Evolutionary conservation across 1,284 basidiomycete species (phyloP), one percentile per base, ranked within the genome.

Genomic region (Tilletia setariae): DNA sequence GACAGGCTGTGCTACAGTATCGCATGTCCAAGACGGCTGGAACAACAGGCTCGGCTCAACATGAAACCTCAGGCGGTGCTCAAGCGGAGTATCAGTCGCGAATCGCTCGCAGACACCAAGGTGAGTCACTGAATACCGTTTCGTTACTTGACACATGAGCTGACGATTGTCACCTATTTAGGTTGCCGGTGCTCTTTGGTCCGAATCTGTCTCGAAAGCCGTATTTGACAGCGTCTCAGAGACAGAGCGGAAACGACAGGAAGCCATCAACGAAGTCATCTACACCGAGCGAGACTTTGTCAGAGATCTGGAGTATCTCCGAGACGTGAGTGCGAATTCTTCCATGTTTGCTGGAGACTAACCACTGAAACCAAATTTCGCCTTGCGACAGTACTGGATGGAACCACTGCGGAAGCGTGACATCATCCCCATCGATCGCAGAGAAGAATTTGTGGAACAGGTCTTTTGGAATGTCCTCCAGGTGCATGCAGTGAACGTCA

Each of bases 391-490:
- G 51, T 72, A 68, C 46, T 99, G 96, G 96, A 89, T 97, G 70
- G 91, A 91, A 75, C 92, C 91, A 1, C 86, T 98, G 42, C 89
- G 85, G 23, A 83, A 85, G 8, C 86, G 85, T 59, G 91, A 93
- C 68, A 87, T 93, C 79, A 90, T 98, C 67, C 90, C 93, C 1
- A 86, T 87, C 49, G 85, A 87, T 0, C 87, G 92, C 63, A 88
- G 93, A 25, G 89, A 90, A 44, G 91, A 93, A 79, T 98, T 99
- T 83, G 86, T 98, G 44, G 87, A 90, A 43, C 93, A 96, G 81
- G 94, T 98, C 42, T 98, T 99, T 83, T 98, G 95, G 95, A 99
- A 99, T 83, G 87, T 98, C 15, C 88, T 91, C 76, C 94, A 98
- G 76, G 94, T 99, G 76, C 90, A 97, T 72, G 87, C 89, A 0